Conservation (phyloP, 495 filamentous ascomycete genomes). For the Friedmanniomyces simplex region DNA sequence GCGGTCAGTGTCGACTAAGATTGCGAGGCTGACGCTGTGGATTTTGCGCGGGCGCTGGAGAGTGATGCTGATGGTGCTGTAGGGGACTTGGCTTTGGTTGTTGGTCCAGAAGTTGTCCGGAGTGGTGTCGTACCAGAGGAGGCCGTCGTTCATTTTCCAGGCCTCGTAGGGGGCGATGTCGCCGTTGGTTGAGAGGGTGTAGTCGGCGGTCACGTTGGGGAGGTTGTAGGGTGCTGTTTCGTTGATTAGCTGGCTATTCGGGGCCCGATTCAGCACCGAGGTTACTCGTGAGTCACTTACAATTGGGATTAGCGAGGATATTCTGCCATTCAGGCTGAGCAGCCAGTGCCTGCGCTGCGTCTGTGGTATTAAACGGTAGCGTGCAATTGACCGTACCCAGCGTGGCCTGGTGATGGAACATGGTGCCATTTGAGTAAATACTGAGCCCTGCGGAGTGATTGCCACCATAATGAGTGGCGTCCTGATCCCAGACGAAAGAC, state of each 20-base stretch:
- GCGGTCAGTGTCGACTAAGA: constrained; percentile 31
- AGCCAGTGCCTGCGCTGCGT: constrained; percentile 14
- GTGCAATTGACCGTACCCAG: constrained; percentile 12
- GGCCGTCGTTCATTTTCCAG: constrained; percentile 38
- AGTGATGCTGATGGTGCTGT: constrained; percentile 33
- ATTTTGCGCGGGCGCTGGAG: constrained; percentile 35
- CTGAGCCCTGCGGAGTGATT: constrained; percentile 25
- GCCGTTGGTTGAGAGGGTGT: constrained; percentile 27
- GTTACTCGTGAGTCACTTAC: constrained; percentile 1
- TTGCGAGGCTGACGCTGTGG: constrained; percentile 32
- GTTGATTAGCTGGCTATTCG: neutral
- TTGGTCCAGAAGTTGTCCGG: constrained; percentile 41
- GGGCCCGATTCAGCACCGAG: too few relatives aligned
- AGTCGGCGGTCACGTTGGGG: constrained; percentile 31
- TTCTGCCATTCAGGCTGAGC: constrained; percentile 31
- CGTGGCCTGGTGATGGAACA: constrained; percentile 20
- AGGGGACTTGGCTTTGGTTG: constrained; percentile 29
- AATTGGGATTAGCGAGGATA: constrained; percentile 36
- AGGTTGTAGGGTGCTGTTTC: constrained; percentile 28
- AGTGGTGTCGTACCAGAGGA: constrained; percentile 35
- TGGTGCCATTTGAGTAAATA: constrained; percentile 32
- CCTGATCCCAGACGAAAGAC: constrained; percentile 34
- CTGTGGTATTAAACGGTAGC: constrained; percentile 19
- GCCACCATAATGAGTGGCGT: constrained; percentile 31
- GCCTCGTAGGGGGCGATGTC: constrained; percentile 13